Base-by-base conservation (phyloP, 352 stramenopile species). In the Phytophthora pisi region DNA sequence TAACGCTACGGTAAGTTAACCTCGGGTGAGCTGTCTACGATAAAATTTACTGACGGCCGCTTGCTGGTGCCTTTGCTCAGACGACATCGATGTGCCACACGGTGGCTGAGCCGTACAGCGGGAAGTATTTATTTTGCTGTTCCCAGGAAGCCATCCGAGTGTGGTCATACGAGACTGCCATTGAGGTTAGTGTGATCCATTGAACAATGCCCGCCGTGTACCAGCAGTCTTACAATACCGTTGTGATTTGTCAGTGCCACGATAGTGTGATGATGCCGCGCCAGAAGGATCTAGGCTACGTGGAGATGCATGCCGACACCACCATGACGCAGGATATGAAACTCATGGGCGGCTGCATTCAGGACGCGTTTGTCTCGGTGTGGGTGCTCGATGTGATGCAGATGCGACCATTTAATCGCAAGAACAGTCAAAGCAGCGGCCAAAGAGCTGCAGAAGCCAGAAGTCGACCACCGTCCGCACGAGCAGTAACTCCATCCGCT, bases 31-130 rank as follows among this genome's bases (percentile, higher is more conserved):
- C 15, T 43, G 13, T 46, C 2, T 46, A n/a, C 13, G 20, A 28
- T 26, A 6, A 10, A 13, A 26, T 13, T 2, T 5, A 26, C 16
- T 50, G 24, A 50, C n/a, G 16, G 16, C 13, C 16, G 15, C 16
- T n/a, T 47, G 16, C 10, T n/a, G 20, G 7, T 36, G 18, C 5
- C 10, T 36, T 60, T 68, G 20, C 56, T 16, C 20, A 93, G 84
- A 93, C 85, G n/a, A 93, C 88, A 23, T 84, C 84, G 3, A 90
- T 96, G 70, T 85, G 82, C 38, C 88, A 96, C 57, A 94, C 86
- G 8, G 63, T 94, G 18, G 66, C 77, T 4, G 86, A 96, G 47
- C 88, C 88, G 0, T 84, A 91, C 65, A 90, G 78, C 24, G 88
- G 88, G 28, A 93, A 94, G 55, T 96, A 88, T 60, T 69, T 93